These are phyloP conservation scores for Echium plantagineum DNA, from an alignment of 257 asterid species.

Conservation along the genomic window DNA sequence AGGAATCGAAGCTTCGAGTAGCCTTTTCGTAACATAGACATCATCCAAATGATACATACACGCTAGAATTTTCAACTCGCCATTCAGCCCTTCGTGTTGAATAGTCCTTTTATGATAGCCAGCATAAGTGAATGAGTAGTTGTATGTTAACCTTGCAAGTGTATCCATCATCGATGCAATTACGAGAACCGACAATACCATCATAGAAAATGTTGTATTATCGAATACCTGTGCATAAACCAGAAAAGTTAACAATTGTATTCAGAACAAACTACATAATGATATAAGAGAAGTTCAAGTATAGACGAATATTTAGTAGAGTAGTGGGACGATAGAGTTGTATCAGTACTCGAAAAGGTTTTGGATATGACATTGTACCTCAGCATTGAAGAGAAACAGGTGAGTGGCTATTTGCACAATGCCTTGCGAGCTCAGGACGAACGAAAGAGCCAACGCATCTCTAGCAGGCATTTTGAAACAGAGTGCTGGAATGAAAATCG, in stretches of 20 bases:
- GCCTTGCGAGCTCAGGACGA: constrained; percentile 55
- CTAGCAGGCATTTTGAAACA: constrained; percentile 38
- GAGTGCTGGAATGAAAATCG: constrained; percentile 35
- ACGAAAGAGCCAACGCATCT: constrained; percentile 55
- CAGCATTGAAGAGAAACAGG: constrained; percentile 27
- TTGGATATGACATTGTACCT: constrained; percentile 20
- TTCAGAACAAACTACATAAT: no score
- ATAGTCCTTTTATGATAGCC: constrained; percentile 68
- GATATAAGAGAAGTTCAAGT: no score
- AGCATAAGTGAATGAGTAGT: constrained; percentile 38
- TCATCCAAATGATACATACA: constrained; percentile 54
- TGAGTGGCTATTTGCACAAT: constrained; percentile 54
- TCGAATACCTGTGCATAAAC: not conserved
- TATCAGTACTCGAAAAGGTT: no score
- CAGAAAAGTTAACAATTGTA: not conserved
- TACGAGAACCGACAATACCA: not conserved
- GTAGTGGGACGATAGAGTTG: not conserved
- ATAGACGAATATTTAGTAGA: not conserved
- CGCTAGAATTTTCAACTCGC: constrained; percentile 47
- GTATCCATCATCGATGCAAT: not conserved
- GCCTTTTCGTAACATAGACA: constrained; percentile 29
- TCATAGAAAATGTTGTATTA: not conserved
- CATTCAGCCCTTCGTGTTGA: constrained; percentile 32
- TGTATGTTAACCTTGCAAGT: constrained; percentile 34
- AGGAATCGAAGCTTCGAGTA: constrained; percentile 45